Percentiles rank a stretch among this genome's conserved stretches.
phyloP scores from a whole-genome alignment of 169 alveolate genomes.

The Cryptosporidium canis region DNA sequence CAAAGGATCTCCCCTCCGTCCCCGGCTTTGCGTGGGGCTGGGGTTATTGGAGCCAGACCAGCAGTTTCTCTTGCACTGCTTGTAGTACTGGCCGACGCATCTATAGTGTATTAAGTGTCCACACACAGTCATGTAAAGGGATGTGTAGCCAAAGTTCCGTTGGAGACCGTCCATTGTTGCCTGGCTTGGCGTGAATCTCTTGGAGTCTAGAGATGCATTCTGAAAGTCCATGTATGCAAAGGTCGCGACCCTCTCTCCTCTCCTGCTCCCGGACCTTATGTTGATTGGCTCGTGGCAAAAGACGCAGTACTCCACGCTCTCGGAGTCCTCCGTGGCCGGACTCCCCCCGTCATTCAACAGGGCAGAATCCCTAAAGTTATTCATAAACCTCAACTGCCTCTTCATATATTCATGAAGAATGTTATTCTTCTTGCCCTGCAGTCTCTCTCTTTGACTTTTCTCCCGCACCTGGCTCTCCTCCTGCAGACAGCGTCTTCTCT shows the following conservation, averaged over 20 bases:
- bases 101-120: slow-evolving; percentile 49
- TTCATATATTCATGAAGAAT: slow-evolving; percentile 16
- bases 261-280: neutral
- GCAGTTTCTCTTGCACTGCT: neutral
- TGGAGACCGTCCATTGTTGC: neutral
- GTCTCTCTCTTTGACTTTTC: neutral
- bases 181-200: neutral
- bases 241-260: neutral
- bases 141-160: slow-evolving; percentile 2
- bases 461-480: neutral
- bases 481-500: neutral
- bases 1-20: neutral
- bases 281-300: slow-evolving; percentile 50
- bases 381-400: slow-evolving; percentile 19
- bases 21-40: neutral
- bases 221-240: slow-evolving; percentile 58
- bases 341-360: neutral
- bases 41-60: neutral
- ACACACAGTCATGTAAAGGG: slow-evolving; percentile 27
- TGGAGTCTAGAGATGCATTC: neutral
- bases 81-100: slow-evolving; percentile 31
- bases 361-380: neutral
- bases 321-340: neutral
- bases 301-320: slow-evolving; percentile 12
- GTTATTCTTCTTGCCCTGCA: neutral